These are phyloP conservation scores for Aspergillus sparsus DNA, from an alignment of 495 filamentous ascomycete genomes.

Conservation along the genomic window DNA sequence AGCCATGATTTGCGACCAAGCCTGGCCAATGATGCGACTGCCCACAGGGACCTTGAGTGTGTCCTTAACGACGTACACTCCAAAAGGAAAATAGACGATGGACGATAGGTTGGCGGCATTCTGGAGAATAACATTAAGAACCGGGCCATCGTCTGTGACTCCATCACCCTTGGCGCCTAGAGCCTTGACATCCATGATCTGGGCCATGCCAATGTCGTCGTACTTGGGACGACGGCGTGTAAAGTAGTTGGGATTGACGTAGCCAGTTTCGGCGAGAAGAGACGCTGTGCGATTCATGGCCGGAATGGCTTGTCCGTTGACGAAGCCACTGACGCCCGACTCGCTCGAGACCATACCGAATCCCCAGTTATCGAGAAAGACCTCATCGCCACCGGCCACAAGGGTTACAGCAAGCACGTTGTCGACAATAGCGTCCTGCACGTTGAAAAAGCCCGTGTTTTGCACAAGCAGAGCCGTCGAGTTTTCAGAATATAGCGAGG, in stretches of 20 bases:
- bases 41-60: slow-evolving; percentile 74
- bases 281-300: slow-evolving; percentile 16
- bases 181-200: slow-evolving; percentile 65
- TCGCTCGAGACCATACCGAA: slow-evolving; percentile 24
- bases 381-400: slow-evolving; percentile 35
- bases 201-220: slow-evolving; percentile 37
- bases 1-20: slow-evolving; percentile 76
- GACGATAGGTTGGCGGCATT: slow-evolving; percentile 51
- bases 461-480: slow-evolving; percentile 26
- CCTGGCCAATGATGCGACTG: slow-evolving; percentile 73
- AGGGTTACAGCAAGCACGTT: slow-evolving; percentile 3
- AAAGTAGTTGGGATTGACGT: slow-evolving; percentile 28
- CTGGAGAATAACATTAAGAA: slow-evolving; percentile 65
- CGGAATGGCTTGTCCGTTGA: slow-evolving; percentile 11
- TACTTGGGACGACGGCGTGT: slow-evolving; percentile 33
- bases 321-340: slow-evolving; percentile 1
- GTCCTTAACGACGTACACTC: slow-evolving; percentile 67
- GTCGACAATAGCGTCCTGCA: slow-evolving; percentile 17
- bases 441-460: slow-evolving; percentile 23
- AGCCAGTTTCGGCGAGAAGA: slow-evolving; percentile 5
- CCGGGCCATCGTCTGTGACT: slow-evolving; percentile 48
- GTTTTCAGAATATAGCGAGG: slow-evolving; percentile 33
- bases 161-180: slow-evolving; percentile 66
- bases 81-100: slow-evolving; percentile 81
- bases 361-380: slow-evolving; percentile 52